phyloP scores from a whole-genome alignment of 805 yeast species.

The Tetrapisispora phaffii region DNA sequence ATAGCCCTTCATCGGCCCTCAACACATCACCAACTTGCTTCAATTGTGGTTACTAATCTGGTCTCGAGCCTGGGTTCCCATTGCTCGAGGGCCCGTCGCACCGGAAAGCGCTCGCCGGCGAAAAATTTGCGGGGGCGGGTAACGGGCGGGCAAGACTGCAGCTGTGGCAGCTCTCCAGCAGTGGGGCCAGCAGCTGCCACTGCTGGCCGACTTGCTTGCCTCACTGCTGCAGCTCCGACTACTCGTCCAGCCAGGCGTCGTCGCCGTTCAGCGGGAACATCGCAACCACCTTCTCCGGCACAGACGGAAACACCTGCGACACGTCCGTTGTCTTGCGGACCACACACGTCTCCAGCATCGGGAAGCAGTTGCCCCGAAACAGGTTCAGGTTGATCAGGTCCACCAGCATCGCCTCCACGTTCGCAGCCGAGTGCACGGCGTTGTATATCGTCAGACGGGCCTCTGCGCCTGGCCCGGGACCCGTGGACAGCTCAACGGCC shows the following conservation, averaged over 20 bases:
- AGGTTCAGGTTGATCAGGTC: conserved; percentile 25
- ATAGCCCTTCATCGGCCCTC: too few relatives aligned
- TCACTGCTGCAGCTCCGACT: neutral
- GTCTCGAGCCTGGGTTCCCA: neutral
- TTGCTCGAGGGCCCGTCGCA: neutral
- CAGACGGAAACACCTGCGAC: conserved; percentile 21
- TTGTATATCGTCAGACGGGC: conserved; percentile 13
- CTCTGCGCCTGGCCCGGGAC: neutral
- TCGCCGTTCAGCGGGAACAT: conserved; percentile 23
- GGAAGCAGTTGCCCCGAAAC: conserved; percentile 29
- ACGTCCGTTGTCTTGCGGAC: conserved; percentile 21
- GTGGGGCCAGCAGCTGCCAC: too few relatives aligned
- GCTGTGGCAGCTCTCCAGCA: neutral
- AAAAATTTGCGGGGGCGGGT: neutral
- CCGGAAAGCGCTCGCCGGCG: too few relatives aligned
- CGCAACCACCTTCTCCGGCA: conserved; percentile 19
- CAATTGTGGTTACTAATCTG: too few relatives aligned
- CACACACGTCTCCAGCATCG: conserved; percentile 21
- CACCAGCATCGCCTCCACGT: conserved; percentile 23
- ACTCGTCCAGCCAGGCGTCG: conserved; percentile 25
- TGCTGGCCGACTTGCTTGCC: too few relatives aligned
- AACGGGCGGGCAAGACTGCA: neutral
- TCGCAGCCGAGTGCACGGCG: conserved; percentile 15
- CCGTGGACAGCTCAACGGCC: conserved; percentile 15
- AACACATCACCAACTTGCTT: too few relatives aligned